Percentiles rank a stretch among this genome's conserved stretches.
phyloP scores from a whole-genome alignment of 768 basidiomycete genomes.

The Tephrocybe sp. region DNA sequence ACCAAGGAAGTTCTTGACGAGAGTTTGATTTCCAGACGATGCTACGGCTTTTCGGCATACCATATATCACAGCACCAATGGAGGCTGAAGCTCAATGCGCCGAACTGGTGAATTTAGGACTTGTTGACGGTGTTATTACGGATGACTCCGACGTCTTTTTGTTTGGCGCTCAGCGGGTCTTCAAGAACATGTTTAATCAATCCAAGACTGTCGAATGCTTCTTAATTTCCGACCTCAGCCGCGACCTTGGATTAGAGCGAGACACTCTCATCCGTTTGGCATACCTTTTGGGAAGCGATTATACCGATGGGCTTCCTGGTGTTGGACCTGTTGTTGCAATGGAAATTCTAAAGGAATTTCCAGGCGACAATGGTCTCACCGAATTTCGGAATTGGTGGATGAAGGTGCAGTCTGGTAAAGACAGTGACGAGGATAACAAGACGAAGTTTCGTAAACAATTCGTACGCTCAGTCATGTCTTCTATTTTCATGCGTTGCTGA shows the following conservation, averaged over 20 bases:
- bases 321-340: slow-evolving; percentile 96
- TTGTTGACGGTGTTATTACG: slow-evolving; percentile 97
- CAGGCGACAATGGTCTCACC: slow-evolving; percentile 78
- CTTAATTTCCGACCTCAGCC: slow-evolving; percentile 73
- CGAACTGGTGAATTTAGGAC: slow-evolving; percentile 74
- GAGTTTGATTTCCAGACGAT: slow-evolving; percentile 56
- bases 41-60: slow-evolving; percentile 92
- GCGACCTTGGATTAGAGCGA: slow-evolving; percentile 85
- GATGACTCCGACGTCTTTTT: slow-evolving; percentile 99
- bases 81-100: slow-evolving; percentile 99
- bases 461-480: slow-evolving; percentile 42
- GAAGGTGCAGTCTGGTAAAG: slow-evolving; percentile 88
- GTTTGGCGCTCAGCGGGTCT: slow-evolving; percentile 93
- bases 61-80: slow-evolving; percentile 98
- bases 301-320: slow-evolving; percentile 88
- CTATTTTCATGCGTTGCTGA: slow-evolving; percentile 1
- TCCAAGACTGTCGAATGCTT: slow-evolving; percentile 99
- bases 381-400: slow-evolving; percentile 94
- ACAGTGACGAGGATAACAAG: slow-evolving; percentile 67
- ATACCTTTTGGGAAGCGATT: slow-evolving; percentile 95
- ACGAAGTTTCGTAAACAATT: slow-evolving; percentile 83
- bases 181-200: slow-evolving; percentile 99
- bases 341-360: slow-evolving; percentile 93
- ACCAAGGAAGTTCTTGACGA: neutral
- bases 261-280: slow-evolving; percentile 87